These are phyloP conservation scores for Limonomyces culmigenus DNA, from an alignment of 1,284 basidiomycete genomes.

Conservation along the genomic window DNA sequence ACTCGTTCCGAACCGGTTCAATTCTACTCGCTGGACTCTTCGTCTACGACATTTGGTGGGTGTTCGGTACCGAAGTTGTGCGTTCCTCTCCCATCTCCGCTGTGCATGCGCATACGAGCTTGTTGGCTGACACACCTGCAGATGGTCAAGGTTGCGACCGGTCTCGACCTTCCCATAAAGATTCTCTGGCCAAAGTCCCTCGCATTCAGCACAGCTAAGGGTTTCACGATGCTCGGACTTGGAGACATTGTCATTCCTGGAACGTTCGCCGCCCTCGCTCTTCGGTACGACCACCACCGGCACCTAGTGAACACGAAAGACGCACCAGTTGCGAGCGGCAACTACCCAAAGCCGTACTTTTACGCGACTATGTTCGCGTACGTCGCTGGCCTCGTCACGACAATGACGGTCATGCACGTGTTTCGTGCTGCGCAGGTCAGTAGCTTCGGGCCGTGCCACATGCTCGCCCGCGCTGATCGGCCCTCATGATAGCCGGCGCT, in stretches of 20 bases:
- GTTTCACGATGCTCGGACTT: slow-evolving; percentile 85
- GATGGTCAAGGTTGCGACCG: slow-evolving; percentile 90
- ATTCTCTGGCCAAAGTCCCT: slow-evolving; percentile 71
- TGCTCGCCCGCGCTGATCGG: neutral
- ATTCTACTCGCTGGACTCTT: slow-evolving; percentile 73
- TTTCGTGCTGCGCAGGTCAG: slow-evolving; percentile 65
- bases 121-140: no score
- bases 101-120: no score
- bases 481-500: no score
- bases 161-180: slow-evolving; percentile 90
- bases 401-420: slow-evolving; percentile 81
- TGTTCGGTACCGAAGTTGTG: slow-evolving; percentile 69
- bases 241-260: slow-evolving; percentile 87
- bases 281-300: slow-evolving; percentile 71
- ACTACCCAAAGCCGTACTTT: no score
- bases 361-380: slow-evolving; percentile 58
- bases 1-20: slow-evolving; percentile 84
- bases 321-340: no score
- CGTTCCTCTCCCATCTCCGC: slow-evolving; percentile 11
- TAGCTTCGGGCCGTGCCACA: neutral
- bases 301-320: slow-evolving; percentile 13
- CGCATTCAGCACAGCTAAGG: slow-evolving; percentile 28
- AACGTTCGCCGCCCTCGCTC: slow-evolving; percentile 75
- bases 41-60: slow-evolving; percentile 85
- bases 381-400: slow-evolving; percentile 57